Percentiles rank a stretch among this genome's conserved stretches.
Evolutionary conservation across 2,329 filamentous ascomycete genomes (phyloP).

Genomic region (Neophaeococcomyces mojaviensis): DNA sequence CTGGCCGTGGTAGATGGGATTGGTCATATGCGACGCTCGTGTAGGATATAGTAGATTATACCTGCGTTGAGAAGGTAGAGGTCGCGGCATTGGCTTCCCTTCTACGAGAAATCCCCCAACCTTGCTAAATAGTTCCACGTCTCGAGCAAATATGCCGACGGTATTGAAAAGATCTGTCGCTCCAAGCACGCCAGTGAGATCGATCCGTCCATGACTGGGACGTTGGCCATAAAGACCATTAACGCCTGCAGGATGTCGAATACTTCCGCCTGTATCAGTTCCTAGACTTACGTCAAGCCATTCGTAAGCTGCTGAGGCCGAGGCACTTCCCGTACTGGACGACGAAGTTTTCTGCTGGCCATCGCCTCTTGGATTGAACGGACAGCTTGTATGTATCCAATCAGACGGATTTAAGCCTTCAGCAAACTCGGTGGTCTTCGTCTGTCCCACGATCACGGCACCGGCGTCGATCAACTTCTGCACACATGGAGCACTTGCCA

Average conservation of each 20-base stretch:
- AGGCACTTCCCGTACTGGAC: conserved; percentile 23
- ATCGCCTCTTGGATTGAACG: conserved; percentile 33
- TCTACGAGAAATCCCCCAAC: conserved; percentile 14
- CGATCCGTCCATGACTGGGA: conserved; percentile 39
- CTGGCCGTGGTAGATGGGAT: conserved; percentile 12
- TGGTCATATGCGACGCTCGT: conserved; percentile 19
- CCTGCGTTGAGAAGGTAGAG: neutral
- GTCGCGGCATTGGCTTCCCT: neutral
- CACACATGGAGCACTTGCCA: conserved; percentile 14
- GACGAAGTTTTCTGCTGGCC: conserved; percentile 28
- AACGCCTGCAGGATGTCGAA: conserved; percentile 39
- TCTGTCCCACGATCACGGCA: conserved; percentile 17
- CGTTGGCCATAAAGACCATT: conserved; percentile 42
- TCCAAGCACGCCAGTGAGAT: conserved; percentile 42
- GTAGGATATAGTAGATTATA: conserved; percentile 23
- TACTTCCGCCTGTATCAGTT: conserved; percentile 34
- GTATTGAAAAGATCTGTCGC: conserved; percentile 27
- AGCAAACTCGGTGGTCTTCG: conserved; percentile 19
- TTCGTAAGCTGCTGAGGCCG: conserved; percentile 27
- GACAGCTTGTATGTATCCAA: conserved; percentile 31
- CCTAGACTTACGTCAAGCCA: conserved; percentile 29
- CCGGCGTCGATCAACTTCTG: conserved; percentile 19
- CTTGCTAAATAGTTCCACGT: conserved; percentile 18
- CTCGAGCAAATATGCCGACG: conserved; percentile 26
- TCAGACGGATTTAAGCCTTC: conserved; percentile 16